phyloP scores from a whole-genome alignment of 805 yeast genomes.

The Nakazawaea ernobii region DNA sequence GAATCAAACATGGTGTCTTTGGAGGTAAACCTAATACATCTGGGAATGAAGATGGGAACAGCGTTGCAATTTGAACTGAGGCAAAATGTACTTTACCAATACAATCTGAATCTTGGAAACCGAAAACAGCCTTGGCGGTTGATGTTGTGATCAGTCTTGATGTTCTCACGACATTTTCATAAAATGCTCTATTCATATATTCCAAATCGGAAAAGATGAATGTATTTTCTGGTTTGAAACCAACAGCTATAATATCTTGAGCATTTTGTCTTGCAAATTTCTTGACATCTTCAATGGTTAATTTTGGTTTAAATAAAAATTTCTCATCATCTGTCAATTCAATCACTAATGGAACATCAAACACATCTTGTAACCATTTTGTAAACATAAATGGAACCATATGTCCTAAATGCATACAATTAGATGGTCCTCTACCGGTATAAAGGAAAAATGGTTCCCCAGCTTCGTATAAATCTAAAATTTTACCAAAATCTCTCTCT shows the following conservation, averaged over 20 bases:
- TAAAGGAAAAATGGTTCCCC: conserved; percentile 94
- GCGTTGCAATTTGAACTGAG: conserved; percentile 91
- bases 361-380: conserved; percentile 96
- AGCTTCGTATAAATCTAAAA: conserved; percentile 84
- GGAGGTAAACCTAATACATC: conserved; percentile 80
- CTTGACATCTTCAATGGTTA: conserved; percentile 86
- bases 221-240: conserved; percentile 91
- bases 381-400: conserved; percentile 94
- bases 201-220: conserved; percentile 90
- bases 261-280: conserved; percentile 76
- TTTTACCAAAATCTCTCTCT: conserved; percentile 75
- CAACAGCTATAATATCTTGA: conserved; percentile 88
- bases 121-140: conserved; percentile 96
- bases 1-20: conserved; percentile 94
- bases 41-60: conserved; percentile 95
- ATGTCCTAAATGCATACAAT: conserved; percentile 94
- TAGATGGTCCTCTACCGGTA: conserved; percentile 97
- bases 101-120: conserved; percentile 90
- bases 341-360: conserved; percentile 90
- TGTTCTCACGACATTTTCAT: conserved; percentile 88
- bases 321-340: conserved; percentile 97
- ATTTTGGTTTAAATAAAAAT: conserved; percentile 85
- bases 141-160: conserved; percentile 94
- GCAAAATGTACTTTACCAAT: conserved; percentile 96
- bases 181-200: conserved; percentile 90